phyloP scores from a whole-genome alignment of 495 filamentous ascomycete species.

The Talaromyces trachyspermus region DNA sequence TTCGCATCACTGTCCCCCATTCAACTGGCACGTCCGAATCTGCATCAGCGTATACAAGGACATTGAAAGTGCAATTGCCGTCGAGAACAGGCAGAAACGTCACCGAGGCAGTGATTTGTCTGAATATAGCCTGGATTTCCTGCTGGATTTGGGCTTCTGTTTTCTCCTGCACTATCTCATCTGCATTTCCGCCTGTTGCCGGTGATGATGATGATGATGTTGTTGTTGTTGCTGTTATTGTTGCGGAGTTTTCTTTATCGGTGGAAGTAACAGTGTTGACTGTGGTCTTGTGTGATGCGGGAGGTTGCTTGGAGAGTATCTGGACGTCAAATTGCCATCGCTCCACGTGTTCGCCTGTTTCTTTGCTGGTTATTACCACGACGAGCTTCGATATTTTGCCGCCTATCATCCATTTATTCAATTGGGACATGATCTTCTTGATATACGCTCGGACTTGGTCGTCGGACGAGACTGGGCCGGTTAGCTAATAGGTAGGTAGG shows the following conservation, averaged over 20 bases:
- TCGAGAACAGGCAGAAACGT: constrained; percentile 92
- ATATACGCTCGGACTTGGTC: constrained; percentile 98
- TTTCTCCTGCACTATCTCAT: constrained; percentile 49
- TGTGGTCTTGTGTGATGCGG: constrained; percentile 6
- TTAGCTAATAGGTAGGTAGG: constrained; percentile 4
- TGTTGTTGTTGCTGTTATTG: constrained; percentile 5
- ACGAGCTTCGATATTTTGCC: constrained; percentile 96
- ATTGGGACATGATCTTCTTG: constrained; percentile 95
- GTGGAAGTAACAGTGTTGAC: constrained; percentile 13
- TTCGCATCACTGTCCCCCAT: constrained; percentile 98
- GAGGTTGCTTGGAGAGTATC: background rate
- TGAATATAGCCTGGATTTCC: constrained; percentile 92
- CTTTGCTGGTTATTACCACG: constrained; percentile 90
- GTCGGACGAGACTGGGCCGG: constrained; percentile 66
- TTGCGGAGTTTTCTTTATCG: constrained; percentile 54
- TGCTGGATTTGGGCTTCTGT: constrained; percentile 88
- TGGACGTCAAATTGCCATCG: constrained; percentile 95
- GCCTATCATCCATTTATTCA: constrained; percentile 92
- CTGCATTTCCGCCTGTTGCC: no score
- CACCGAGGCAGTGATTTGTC: constrained; percentile 95
- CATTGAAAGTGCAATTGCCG: constrained; percentile 96
- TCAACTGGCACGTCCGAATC: constrained; percentile 95
- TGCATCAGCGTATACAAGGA: constrained; percentile 94
- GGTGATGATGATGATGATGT: no score
- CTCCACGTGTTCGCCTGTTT: constrained; percentile 92